These are phyloP conservation scores for Zygoascus flipseniorum DNA, from an alignment of 805 yeast genomes.

Conservation along the genomic window DNA sequence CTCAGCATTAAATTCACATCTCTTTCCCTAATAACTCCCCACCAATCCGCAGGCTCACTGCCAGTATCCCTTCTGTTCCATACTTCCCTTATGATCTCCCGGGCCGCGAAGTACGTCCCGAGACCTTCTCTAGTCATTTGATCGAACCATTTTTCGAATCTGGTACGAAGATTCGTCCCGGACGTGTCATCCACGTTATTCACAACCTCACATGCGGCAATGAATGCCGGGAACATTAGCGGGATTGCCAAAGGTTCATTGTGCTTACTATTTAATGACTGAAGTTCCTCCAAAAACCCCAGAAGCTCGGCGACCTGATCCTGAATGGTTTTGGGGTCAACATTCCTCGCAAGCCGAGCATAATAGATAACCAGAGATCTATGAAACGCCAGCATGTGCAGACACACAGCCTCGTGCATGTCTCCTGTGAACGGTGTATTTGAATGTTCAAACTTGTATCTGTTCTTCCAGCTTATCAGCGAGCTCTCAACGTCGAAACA, in stretches of 20 bases:
- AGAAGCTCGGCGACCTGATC: conserved; percentile 52
- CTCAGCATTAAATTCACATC: conserved; percentile 70
- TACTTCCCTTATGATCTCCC: conserved; percentile 78
- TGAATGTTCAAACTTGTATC: conserved; percentile 36
- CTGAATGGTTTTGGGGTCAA: conserved; percentile 51
- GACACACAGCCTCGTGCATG: conserved; percentile 60
- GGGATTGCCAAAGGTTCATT: conserved; percentile 61
- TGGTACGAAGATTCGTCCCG: conserved; percentile 39
- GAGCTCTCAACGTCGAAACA: conserved; percentile 38
- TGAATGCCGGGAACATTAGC: conserved; percentile 81
- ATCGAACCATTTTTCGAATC: conserved; percentile 57
- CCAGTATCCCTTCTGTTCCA: conserved; percentile 65
- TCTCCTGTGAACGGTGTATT: conserved; percentile 16
- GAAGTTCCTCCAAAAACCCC: conserved; percentile 55
- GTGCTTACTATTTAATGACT: conserved; percentile 40
- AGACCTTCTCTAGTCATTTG: conserved; percentile 45
- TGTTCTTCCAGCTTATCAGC: conserved; percentile 59
- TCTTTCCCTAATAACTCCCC: conserved; percentile 73
- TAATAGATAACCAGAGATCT: conserved; percentile 65
- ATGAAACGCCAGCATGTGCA: conserved; percentile 73
- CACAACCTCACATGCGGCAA: conserved; percentile 75
- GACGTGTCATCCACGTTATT: conserved; percentile 24
- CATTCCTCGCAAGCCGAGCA: conserved; percentile 51
- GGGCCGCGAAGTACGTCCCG: conserved; percentile 80
- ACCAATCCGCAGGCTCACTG: conserved; percentile 62